Conservation (phyloP, 768 basidiomycete species). For the Termitomyces sp. region DNA sequence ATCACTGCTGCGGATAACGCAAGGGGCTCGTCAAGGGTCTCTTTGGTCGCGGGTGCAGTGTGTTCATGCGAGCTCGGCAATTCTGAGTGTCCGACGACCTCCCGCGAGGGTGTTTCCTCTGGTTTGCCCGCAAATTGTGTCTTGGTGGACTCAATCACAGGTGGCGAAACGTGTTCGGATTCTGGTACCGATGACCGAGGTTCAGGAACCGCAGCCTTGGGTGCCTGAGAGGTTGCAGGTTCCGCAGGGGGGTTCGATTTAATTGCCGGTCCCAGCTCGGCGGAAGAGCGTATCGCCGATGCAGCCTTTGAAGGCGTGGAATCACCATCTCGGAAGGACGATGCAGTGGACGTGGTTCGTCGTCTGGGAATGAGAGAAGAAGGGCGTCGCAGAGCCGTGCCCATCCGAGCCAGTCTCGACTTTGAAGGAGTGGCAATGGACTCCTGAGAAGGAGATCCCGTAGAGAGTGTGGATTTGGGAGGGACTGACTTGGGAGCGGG, state of each 20-base stretch:
- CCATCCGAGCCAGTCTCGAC: constrained; percentile 3
- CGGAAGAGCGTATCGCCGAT: neutral
- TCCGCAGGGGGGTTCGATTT: constrained; percentile 1
- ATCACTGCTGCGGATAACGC: neutral
- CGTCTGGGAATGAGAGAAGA: constrained; percentile 9
- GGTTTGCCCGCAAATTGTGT: neutral
- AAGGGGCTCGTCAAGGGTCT: neutral
- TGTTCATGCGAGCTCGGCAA: neutral
- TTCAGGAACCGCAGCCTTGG: neutral
- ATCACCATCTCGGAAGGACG: neutral
- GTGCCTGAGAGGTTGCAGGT: neutral
- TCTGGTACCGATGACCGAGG: neutral
- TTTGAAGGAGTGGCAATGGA: constrained; percentile 6
- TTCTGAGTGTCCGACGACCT: neutral
- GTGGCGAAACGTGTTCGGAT: neutral
- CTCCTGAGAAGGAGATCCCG: constrained; percentile 3
- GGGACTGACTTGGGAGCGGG: neutral
- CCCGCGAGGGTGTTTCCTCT: neutral
- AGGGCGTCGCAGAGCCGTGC: constrained; percentile 2
- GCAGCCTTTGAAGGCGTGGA: constrained; percentile 2
- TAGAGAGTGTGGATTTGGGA: constrained; percentile 1
- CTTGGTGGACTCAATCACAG: neutral
- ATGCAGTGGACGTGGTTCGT: constrained; percentile 5
- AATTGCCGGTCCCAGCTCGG: neutral
- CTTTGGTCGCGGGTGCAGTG: neutral